phyloP scores from a whole-genome alignment of 768 basidiomycete genomes.

The Rickenella mellea region DNA sequence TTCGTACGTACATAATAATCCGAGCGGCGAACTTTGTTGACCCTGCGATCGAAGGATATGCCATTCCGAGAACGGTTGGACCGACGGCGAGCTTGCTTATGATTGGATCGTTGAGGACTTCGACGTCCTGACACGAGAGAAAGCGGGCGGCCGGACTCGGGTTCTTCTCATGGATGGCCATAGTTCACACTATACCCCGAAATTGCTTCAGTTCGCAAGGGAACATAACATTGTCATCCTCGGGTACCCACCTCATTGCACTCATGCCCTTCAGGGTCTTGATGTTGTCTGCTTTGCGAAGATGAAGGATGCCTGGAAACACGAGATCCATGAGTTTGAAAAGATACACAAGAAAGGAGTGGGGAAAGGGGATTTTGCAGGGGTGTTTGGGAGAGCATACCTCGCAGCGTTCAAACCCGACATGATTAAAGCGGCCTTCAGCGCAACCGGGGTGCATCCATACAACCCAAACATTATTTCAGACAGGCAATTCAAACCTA shows the following conservation, averaged over 20 bases:
- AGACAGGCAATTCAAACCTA: constrained; percentile 18
- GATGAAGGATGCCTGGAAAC: constrained; percentile 23
- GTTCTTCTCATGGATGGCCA: constrained; percentile 34
- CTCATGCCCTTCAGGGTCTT: constrained; percentile 31
- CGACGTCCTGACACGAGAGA: constrained; percentile 23
- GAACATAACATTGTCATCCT: constrained; percentile 28
- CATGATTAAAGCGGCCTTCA: constrained; percentile 20
- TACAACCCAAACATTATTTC: constrained; percentile 19
- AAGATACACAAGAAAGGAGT: constrained; percentile 1
- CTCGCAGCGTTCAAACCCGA: constrained; percentile 17
- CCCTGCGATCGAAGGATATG: constrained; percentile 11
- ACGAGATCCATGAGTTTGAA: constrained; percentile 9
- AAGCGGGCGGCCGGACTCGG: constrained; percentile 20
- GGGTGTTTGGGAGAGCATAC: constrained; percentile 19
- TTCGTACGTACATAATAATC: constrained; percentile 15
- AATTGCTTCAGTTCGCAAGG: constrained; percentile 23
- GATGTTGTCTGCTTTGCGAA: constrained; percentile 33
- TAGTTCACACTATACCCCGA: constrained; percentile 25
- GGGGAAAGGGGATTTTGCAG: constrained; percentile 20
- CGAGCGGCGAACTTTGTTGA: constrained; percentile 2
- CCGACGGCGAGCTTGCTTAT: constrained; percentile 14
- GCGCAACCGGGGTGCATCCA: constrained; percentile 20
- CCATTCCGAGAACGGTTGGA: constrained; percentile 23
- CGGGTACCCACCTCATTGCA: constrained; percentile 31
- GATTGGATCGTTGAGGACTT: constrained; percentile 22